phyloP scores from a whole-genome alignment of 306 rosid species.

The Vigna nakashimae region DNA sequence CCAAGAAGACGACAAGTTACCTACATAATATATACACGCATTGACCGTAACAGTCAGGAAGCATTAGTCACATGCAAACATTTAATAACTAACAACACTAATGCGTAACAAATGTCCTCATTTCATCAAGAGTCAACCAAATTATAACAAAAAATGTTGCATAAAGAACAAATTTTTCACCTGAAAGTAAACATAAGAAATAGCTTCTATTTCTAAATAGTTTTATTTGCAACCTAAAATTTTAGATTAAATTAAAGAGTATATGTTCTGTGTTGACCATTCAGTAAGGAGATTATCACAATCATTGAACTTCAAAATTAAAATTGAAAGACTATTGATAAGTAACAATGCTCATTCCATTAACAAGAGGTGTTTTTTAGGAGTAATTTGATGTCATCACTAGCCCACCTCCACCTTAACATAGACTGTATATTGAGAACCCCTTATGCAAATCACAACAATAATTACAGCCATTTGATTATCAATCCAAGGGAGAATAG shows the following conservation, averaged over 20 bases:
- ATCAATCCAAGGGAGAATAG: conserved; percentile 3
- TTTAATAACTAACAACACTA: conserved; percentile 35
- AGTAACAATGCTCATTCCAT: conserved; percentile 6
- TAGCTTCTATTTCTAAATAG: conserved; percentile 18
- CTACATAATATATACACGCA: conserved; percentile 49
- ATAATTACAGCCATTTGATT: not conserved
- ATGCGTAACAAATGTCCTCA: conserved; percentile 5
- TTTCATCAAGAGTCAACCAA: conserved; percentile 7
- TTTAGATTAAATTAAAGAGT: not conserved
- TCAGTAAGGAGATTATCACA: conserved; percentile 16
- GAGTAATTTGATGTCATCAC: not conserved
- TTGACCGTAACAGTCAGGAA: conserved; percentile 13
- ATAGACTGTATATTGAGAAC: not conserved
- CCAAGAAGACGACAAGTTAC: conserved; percentile 92
- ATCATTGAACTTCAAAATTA: conserved; percentile 3
- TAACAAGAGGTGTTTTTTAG: not conserved
- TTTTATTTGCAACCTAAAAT: conserved; percentile 8
- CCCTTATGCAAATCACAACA: not conserved
- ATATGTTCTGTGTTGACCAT: not conserved
- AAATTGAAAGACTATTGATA: not conserved
- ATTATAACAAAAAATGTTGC: conserved; percentile 20
- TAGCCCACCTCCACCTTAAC: not conserved
- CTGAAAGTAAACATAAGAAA: not conserved
- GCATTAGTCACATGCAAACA: not conserved
- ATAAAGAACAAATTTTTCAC: conserved; percentile 3